These are phyloP conservation scores for Petrea volubilis DNA, from an alignment of 257 asterid genomes.

Conservation along the genomic window DNA sequence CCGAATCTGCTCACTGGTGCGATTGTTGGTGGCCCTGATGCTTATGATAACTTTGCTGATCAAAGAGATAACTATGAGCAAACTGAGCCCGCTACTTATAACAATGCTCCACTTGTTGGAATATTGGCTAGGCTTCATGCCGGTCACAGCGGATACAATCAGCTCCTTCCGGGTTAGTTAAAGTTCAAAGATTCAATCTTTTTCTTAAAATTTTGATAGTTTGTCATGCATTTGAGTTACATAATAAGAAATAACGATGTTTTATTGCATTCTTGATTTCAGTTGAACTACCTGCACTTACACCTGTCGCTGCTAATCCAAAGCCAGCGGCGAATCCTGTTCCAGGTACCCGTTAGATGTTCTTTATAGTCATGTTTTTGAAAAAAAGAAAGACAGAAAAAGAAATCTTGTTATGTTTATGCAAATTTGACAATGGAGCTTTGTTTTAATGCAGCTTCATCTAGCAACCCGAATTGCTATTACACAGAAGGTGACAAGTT, in stretches of 20 bases:
- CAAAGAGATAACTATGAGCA: conserved; percentile 93
- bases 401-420: not conserved
- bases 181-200: not conserved
- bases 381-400: too few species aligned
- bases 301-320: conserved; percentile 38
- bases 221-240: not conserved
- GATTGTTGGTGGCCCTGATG: conserved; percentile 99
- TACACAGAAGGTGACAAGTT: conserved; percentile 55
- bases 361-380: not conserved
- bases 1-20: conserved; percentile 94
- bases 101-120: conserved; percentile 89
- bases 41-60: conserved; percentile 95
- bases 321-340: conserved; percentile 45
- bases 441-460: conserved; percentile 41
- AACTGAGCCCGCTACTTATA: conserved; percentile 98
- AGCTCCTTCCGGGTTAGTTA: conserved; percentile 80
- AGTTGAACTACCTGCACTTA: conserved; percentile 55
- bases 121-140: conserved; percentile 80
- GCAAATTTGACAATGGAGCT: conserved; percentile 2
- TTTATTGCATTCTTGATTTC: conserved; percentile 4
- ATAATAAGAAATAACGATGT: not conserved
- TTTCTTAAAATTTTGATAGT: not conserved
- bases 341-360: conserved; percentile 55
- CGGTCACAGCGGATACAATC: conserved; percentile 74
- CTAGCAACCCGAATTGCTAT: conserved; percentile 43